phyloP scores from a whole-genome alignment of 345 rosid genomes.

The Hevea brasiliensis region DNA sequence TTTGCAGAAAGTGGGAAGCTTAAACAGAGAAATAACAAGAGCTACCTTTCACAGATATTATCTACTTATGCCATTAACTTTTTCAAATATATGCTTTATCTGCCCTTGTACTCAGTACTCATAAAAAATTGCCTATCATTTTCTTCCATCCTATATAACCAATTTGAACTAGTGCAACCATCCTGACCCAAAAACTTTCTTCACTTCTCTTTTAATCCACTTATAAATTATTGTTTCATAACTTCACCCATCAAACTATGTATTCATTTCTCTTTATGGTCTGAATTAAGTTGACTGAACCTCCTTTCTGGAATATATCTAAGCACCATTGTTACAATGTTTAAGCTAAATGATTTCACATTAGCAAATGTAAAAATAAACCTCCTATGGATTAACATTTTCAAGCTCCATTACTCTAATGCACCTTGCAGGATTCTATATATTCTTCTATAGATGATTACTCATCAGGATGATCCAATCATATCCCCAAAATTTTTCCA shows the following conservation, averaged over 20 bases:
- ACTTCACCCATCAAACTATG: neutral
- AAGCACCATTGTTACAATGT: neutral
- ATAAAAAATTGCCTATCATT: neutral
- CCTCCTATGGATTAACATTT: neutral
- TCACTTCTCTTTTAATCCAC: neutral
- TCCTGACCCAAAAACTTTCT: neutral
- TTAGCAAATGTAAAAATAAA: neutral
- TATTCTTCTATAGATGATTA: neutral
- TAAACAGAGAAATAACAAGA: neutral
- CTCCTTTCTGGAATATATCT: neutral
- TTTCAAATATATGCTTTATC: neutral
- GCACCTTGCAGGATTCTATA: neutral
- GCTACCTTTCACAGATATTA: neutral
- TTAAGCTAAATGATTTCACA: neutral
- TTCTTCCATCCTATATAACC: neutral
- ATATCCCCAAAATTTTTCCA: neutral
- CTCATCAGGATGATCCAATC: neutral
- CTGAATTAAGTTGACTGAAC: neutral
- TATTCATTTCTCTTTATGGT: neutral
- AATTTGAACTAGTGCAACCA: neutral
- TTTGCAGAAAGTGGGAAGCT: neutral
- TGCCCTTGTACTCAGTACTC: neutral
- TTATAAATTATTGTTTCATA: neutral
- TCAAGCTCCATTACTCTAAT: neutral
- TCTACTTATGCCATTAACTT: neutral